Percentiles rank a stretch among this genome's conserved stretches.
Conservation (phyloP, 129 eudicot genomes). For the sunflower (Helianthus annuus) region DNA sequence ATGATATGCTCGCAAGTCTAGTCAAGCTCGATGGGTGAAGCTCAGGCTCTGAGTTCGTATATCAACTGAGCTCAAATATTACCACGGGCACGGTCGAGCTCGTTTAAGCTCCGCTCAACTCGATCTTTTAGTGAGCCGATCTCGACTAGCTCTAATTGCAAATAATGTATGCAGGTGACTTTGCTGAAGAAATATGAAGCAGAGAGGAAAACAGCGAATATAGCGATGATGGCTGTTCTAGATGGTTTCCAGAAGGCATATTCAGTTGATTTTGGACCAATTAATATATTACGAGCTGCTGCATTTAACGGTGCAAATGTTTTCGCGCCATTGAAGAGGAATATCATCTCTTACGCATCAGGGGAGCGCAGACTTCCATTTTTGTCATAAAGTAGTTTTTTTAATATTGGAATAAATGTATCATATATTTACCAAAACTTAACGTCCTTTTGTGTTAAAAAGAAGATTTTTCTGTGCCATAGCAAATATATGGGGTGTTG, state of each 20-base stretch:
- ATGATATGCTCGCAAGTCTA: too few relatives aligned
- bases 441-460: not conserved
- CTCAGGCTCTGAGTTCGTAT: too few relatives aligned
- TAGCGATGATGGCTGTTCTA: slow-evolving; percentile 83
- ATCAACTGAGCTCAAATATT: too few relatives aligned
- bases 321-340: slow-evolving; percentile 72
- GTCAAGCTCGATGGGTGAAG: too few relatives aligned
- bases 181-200: slow-evolving; percentile 71
- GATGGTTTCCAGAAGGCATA: slow-evolving; percentile 97
- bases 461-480: not conserved
- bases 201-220: slow-evolving; percentile 80
- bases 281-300: slow-evolving; percentile 74
- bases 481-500: not conserved
- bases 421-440: not conserved
- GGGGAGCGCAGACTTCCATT: slow-evolving; percentile 77
- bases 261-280: slow-evolving; percentile 81
- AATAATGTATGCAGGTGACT: slow-evolving; percentile 45
- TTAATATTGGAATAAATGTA: slow-evolving; percentile 19
- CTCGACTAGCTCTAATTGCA: not conserved
- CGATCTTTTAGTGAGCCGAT: not conserved
- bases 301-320: slow-evolving; percentile 80
- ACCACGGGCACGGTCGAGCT: too few relatives aligned
- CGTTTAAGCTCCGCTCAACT: too few relatives aligned
- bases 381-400: slow-evolving; percentile 39
- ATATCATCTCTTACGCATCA: slow-evolving; percentile 85